phyloP scores from a whole-genome alignment of 164 flowering plant genomes.

The Cinnamomum micranthum region DNA sequence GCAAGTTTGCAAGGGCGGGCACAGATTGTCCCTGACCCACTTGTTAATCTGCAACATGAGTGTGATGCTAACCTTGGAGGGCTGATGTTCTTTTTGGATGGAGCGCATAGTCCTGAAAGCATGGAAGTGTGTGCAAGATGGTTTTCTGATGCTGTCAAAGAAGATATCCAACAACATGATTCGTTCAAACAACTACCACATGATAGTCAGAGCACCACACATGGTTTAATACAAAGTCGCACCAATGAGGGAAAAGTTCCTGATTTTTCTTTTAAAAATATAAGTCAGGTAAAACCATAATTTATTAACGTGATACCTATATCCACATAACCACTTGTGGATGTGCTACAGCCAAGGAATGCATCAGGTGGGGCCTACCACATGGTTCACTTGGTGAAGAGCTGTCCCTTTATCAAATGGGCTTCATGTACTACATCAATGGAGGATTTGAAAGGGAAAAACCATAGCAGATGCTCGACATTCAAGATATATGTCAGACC shows the following conservation, averaged over 20 bases:
- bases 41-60: conserved; percentile 26
- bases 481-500: no score
- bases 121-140: conserved; percentile 90
- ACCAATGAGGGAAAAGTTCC: conserved; percentile 10
- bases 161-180: conserved; percentile 29
- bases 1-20: conserved; percentile 90
- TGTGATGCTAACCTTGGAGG: conserved; percentile 28
- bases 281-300: conserved; percentile 41
- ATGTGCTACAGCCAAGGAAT: neutral
- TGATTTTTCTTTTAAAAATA: conserved; percentile 20
- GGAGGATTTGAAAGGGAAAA: no score
- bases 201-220: conserved; percentile 23
- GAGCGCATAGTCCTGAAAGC: conserved; percentile 99
- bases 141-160: conserved; percentile 66
- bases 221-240: conserved; percentile 18
- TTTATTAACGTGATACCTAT: neutral
- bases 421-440: no score
- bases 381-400: neutral
- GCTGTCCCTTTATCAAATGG: neutral
- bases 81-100: conserved; percentile 85
- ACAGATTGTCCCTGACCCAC: conserved; percentile 66
- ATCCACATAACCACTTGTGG: neutral
- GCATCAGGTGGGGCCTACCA: neutral
- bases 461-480: no score
- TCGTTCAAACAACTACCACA: conserved; percentile 15